Evolutionary conservation across 208 protist species (phyloP).

Genomic region (Endotrypanum monterogeii): DNA sequence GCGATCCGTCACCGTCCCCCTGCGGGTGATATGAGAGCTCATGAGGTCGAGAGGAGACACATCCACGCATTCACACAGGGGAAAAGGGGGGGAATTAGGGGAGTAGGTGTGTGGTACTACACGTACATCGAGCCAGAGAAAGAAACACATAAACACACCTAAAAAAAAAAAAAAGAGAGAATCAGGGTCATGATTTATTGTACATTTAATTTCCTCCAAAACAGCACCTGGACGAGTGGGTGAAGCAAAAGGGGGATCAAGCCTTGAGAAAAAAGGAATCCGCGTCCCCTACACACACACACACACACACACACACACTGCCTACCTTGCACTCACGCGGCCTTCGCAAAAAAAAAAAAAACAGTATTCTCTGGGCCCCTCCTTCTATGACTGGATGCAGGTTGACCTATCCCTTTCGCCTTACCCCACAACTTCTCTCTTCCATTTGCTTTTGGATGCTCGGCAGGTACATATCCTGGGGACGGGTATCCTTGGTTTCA

Average conservation of each 20-base stretch:
- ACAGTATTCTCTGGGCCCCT: not conserved
- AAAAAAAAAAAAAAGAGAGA: not conserved
- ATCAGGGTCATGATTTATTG: not conserved
- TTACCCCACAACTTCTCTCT: slow-evolving; percentile 4
- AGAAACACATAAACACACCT: not conserved
- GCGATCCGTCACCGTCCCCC: too few species aligned
- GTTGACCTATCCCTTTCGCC: not conserved
- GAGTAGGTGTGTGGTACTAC: not conserved
- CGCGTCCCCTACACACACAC: not conserved
- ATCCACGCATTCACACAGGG: not conserved
- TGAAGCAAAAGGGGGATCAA: too few species aligned
- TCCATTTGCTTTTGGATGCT: slow-evolving; percentile 44
- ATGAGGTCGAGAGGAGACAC: too few species aligned
- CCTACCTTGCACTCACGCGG: too few species aligned
- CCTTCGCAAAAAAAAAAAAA: not conserved
- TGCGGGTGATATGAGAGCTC: too few species aligned
- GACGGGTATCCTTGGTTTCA: slow-evolving; percentile 76
- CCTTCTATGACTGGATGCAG: not conserved
- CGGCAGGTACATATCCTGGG: slow-evolving; percentile 82
- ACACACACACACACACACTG: not conserved
- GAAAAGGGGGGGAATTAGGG: not conserved
- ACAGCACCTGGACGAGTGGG: not conserved
- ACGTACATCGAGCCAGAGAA: not conserved
- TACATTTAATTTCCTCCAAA: not conserved
- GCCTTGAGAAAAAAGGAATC: not conserved